Base-by-base conservation (phyloP, 2,329 filamentous ascomycete species). In the Fusarium sarcochroum region DNA sequence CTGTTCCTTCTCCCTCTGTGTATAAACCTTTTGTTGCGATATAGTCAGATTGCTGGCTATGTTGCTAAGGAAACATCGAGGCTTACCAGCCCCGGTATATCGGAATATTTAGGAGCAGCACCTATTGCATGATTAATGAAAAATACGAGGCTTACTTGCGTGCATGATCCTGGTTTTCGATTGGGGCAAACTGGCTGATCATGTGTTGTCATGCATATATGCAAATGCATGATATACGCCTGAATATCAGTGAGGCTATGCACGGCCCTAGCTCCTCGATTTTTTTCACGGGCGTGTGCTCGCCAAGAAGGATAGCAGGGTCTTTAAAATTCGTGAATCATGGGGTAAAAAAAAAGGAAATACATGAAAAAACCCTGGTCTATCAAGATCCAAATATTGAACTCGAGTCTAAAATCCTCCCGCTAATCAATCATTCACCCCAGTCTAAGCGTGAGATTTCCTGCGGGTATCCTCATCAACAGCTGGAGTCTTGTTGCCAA, bases 381-480 rank as follows among this genome's bases (percentile, higher is more conserved):
- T 63, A 63, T 63, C 25, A 21, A 38, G 21, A 30, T 20, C 11
- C 23, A 53, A 54, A 30, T 9, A 54, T 17, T 35, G 15, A 48
- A 30, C 17, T 17, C 27, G 9, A 13, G 27, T 30, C 27, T 30
- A 30, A 27, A 48, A 37, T 48, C 21, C 5, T 14, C 21, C 14
- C 6, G 15, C 15, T 32, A 13, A 25, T 25, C 20, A 13, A 13
- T 30, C 10, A 30, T 11, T 30, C 27, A 13, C 27, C 13, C 10
- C 13, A 30, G 27, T 30, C 27, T 63, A 63, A 35, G 52, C 46
- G 35, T 69, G 66, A 15, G 66, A 69, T 21, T 66, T 67, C 20
- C 66, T 57, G 44, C 66, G 66, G 23, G 49, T 51, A 32, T 69
- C 66, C 2, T 44, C 48, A 6, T 48, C 65, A 23, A 51, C 50